Percentiles rank a stretch among this genome's conserved stretches.
These are phyloP conservation scores for Lupinus albus DNA, from an alignment of 306 rosid genomes.

Conservation along the genomic window DNA sequence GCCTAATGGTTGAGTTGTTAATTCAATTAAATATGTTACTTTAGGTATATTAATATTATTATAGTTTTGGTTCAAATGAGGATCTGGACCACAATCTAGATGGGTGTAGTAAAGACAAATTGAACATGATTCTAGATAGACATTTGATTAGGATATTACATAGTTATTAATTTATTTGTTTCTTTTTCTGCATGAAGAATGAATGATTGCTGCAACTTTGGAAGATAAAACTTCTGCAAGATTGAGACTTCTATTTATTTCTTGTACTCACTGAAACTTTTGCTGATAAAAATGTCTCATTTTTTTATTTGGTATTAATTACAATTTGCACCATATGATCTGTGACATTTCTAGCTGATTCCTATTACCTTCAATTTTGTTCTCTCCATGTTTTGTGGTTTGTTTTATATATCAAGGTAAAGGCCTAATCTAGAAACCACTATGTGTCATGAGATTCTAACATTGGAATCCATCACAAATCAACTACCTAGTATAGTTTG, in stretches of 20 bases:
- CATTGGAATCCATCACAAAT: conserved; percentile 8
- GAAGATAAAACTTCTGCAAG: conserved; percentile 22
- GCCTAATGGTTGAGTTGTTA: conserved; percentile 3
- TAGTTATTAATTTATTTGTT: neutral
- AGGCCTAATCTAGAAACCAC: neutral
- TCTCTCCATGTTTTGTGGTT: neutral
- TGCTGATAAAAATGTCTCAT: neutral
- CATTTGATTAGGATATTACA: neutral
- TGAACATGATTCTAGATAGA: neutral
- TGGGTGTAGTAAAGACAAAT: neutral
- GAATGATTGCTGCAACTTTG: conserved; percentile 8
- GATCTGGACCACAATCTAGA: conserved; percentile 39
- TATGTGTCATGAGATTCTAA: neutral
- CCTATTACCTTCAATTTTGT: conserved; percentile 12
- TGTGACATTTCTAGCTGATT: neutral
- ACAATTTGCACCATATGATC: neutral
- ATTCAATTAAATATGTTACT: neutral
- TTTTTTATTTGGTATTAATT: neutral
- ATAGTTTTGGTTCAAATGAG: conserved; percentile 28
- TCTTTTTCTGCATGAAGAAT: conserved; percentile 16
- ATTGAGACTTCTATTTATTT: conserved; percentile 22
- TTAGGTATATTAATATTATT: conserved; percentile 8
- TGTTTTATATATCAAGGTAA: neutral
- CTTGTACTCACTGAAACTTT: neutral
- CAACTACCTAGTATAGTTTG: neutral